Percentiles rank a stretch among this genome's conserved stretches.
Evolutionary conservation across 2,329 filamentous ascomycete genomes (phyloP).

Genomic region (Alternaria sp.): DNA sequence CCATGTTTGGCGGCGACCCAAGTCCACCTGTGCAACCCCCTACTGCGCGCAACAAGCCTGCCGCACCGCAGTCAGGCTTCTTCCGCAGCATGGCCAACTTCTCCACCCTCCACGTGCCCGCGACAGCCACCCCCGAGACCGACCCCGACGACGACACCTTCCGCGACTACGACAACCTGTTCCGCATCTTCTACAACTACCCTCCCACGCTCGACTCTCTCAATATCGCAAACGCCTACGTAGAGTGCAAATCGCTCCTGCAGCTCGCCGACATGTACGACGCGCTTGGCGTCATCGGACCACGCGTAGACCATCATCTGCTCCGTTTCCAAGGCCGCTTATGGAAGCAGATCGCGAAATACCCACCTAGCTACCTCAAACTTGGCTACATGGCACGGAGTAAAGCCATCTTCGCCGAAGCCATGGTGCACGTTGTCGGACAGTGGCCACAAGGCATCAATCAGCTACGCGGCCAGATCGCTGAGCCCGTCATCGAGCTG

Average conservation of each 20-base stretch:
- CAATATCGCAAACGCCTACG: slow-evolving; percentile 91
- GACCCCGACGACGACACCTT: slow-evolving; percentile 74
- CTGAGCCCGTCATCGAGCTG: slow-evolving; percentile 79
- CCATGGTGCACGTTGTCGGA: slow-evolving; percentile 90
- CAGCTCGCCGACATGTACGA: slow-evolving; percentile 94
- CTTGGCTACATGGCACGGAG: slow-evolving; percentile 85
- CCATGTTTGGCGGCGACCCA: slow-evolving; percentile 64
- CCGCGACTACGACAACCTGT: slow-evolving; percentile 93
- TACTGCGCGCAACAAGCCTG: slow-evolving; percentile 67
- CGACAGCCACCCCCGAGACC: slow-evolving; percentile 53
- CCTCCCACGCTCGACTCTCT: slow-evolving; percentile 79
- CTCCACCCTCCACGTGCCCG: slow-evolving; percentile 58
- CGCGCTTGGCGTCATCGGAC: slow-evolving; percentile 83
- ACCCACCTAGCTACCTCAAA: slow-evolving; percentile 89
- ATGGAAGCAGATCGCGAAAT: slow-evolving; percentile 97
- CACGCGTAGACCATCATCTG: slow-evolving; percentile 90
- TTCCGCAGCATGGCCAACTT: slow-evolving; percentile 89
- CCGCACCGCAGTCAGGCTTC: slow-evolving; percentile 71
- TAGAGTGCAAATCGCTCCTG: slow-evolving; percentile 90
- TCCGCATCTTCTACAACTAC: slow-evolving; percentile 96
- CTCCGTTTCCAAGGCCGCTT: slow-evolving; percentile 88
- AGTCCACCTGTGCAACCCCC: slow-evolving; percentile 53
- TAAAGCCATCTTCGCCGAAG: slow-evolving; percentile 76
- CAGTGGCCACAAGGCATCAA: slow-evolving; percentile 86
- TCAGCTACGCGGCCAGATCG: slow-evolving; percentile 73